Evolutionary conservation across 192 early-diverging fungal genomes (phyloP).

Genomic region (Dissophora globulifera): DNA sequence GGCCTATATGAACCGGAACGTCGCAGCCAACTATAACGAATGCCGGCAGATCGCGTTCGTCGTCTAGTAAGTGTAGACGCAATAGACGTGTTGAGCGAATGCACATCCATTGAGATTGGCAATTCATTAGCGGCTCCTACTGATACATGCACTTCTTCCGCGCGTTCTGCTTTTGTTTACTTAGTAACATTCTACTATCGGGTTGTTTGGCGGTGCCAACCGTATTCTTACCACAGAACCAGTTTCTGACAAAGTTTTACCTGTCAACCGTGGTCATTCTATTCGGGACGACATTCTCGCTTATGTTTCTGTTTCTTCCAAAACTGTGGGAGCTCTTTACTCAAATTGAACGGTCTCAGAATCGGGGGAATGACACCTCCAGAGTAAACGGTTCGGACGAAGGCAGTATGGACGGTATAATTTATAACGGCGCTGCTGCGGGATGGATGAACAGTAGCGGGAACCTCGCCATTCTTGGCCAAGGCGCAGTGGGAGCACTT

Average conservation of each 20-base stretch:
- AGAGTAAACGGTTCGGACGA: slow-evolving; percentile 7
- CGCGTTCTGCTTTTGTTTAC: background rate
- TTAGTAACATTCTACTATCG: slow-evolving; percentile 50
- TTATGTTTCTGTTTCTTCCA: slow-evolving; percentile 61
- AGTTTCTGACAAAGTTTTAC: slow-evolving; percentile 61
- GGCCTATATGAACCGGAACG: slow-evolving; percentile 55
- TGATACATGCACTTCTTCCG: too few species aligned
- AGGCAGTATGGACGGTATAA: slow-evolving; percentile 15
- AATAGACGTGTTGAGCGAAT: too few species aligned
- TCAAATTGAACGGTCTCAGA: slow-evolving; percentile 11
- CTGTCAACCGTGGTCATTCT: slow-evolving; percentile 55
- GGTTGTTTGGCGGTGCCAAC: slow-evolving; percentile 49
- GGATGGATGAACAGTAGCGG: slow-evolving; percentile 13
- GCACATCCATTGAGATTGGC: too few species aligned
- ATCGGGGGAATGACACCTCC: background rate
- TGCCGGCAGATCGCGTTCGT: slow-evolving; percentile 60
- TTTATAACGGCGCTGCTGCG: slow-evolving; percentile 10
- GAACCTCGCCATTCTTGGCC: background rate
- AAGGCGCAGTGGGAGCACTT: background rate
- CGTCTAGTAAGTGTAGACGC: slow-evolving; percentile 54
- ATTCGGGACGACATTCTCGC: slow-evolving; percentile 60
- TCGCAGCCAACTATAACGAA: slow-evolving; percentile 59
- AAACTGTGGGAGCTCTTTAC: slow-evolving; percentile 56
- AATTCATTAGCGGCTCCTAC: too few species aligned
- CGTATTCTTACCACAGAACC: slow-evolving; percentile 44